phyloP scores from a whole-genome alignment of 1,139 yeast species.

The Hyphopichia wangnamkhiaoensis region DNA sequence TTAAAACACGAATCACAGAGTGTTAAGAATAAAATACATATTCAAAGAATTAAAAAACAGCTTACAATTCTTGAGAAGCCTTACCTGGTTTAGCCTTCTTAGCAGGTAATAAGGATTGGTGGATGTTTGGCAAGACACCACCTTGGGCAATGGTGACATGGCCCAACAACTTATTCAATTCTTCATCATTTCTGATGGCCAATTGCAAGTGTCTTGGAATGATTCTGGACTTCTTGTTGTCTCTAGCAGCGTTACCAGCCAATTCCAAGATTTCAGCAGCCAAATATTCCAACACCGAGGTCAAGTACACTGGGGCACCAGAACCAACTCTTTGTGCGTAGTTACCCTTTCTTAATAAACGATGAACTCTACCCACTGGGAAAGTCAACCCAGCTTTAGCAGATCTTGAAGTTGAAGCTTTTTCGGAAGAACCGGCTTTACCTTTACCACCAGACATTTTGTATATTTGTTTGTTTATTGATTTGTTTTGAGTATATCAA shows the following conservation, averaged over 20 bases:
- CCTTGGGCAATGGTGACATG: constrained; percentile 95
- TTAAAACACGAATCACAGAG: constrained; percentile 1
- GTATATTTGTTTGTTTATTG: constrained; percentile 14
- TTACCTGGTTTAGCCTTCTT: constrained; percentile 75
- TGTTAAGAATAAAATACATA: constrained; percentile 5
- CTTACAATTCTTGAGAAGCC: constrained; percentile 86
- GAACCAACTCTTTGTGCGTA: constrained; percentile 60
- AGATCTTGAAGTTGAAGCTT: constrained; percentile 55
- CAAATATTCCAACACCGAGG: constrained; percentile 54
- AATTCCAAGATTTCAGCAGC: constrained; percentile 57
- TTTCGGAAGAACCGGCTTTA: constrained; percentile 53
- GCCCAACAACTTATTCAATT: constrained; percentile 67
- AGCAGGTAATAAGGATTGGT: constrained; percentile 93
- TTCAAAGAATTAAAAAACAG: constrained; percentile 8
- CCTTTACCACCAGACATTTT: constrained; percentile 58
- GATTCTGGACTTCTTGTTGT: constrained; percentile 59
- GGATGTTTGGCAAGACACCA: constrained; percentile 98
- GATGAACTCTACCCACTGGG: constrained; percentile 60
- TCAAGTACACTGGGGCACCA: constrained; percentile 57
- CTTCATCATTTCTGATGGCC: constrained; percentile 58
- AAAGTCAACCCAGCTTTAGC: constrained; percentile 56
- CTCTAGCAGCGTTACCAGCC: constrained; percentile 60
- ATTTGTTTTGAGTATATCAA: no score
- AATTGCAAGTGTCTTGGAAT: constrained; percentile 55
- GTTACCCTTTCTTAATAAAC: constrained; percentile 56